phyloP scores from a whole-genome alignment of 2,329 filamentous ascomycete species.

The Fusarium sublunatum region DNA sequence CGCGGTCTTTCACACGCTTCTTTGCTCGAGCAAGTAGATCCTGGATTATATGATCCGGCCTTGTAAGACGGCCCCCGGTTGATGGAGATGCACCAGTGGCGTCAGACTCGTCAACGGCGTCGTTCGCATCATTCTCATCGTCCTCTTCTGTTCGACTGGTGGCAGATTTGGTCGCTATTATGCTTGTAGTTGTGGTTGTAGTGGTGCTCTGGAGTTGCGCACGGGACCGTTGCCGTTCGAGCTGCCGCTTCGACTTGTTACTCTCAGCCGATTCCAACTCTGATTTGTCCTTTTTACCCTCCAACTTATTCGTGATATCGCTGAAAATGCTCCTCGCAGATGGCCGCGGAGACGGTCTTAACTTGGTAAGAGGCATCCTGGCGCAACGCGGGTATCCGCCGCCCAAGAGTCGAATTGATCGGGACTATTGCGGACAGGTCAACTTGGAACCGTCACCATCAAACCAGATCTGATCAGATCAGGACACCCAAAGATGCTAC shows the following conservation, averaged over 20 bases:
- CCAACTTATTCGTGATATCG: constrained; percentile 23
- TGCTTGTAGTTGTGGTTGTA: constrained; percentile 7
- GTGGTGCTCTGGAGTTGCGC: constrained; percentile 32
- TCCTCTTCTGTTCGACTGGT: background rate
- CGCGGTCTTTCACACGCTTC: constrained; percentile 41
- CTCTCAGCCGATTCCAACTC: constrained; percentile 7
- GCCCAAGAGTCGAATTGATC: constrained; percentile 23
- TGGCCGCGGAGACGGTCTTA: constrained; percentile 35
- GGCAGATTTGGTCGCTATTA: constrained; percentile 7
- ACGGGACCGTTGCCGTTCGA: constrained; percentile 25
- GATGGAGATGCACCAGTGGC: constrained; percentile 21
- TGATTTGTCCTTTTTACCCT: constrained; percentile 13
- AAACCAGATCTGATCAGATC: constrained; percentile 14
- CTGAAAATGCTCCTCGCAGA: constrained; percentile 23
- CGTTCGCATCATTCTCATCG: constrained; percentile 11
- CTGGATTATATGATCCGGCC: constrained; percentile 39
- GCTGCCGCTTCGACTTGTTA: constrained; percentile 28
- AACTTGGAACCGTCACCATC: constrained; percentile 8
- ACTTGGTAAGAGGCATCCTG: constrained; percentile 41
- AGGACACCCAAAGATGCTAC: constrained; percentile 2
- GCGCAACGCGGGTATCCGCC: constrained; percentile 29
- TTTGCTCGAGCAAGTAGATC: constrained; percentile 39
- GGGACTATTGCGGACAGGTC: constrained; percentile 14
- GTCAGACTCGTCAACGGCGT: constrained; percentile 19
- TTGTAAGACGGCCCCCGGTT: constrained; percentile 32